Evolutionary conservation across 2,329 filamentous ascomycete genomes (phyloP).

Genomic region (Aspergillus fischeri): DNA sequence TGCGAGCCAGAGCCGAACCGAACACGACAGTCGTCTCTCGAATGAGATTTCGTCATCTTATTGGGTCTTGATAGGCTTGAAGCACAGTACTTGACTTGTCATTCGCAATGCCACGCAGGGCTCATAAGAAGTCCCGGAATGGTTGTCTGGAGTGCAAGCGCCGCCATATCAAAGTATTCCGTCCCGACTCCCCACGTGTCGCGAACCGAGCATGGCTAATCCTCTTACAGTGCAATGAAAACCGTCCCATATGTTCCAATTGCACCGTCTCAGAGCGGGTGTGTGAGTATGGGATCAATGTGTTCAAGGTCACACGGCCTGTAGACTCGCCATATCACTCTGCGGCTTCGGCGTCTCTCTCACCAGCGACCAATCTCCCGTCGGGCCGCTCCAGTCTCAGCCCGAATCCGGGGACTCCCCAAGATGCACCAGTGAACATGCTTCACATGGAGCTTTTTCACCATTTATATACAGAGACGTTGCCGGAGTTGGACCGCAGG

Average conservation of each 20-base stretch:
- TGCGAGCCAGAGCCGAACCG: not conserved
- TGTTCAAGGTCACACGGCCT: not conserved
- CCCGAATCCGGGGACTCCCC: not conserved
- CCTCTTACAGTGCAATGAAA: slow-evolving; percentile 29
- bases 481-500: not conserved
- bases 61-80: not conserved
- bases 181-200: not conserved
- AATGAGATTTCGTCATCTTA: not conserved
- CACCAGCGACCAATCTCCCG: not conserved
- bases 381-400: not conserved
- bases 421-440: slow-evolving; percentile 23
- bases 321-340: not conserved
- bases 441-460: slow-evolving; percentile 28
- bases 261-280: slow-evolving; percentile 22
- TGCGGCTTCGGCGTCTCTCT: not conserved
- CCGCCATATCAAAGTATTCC: slow-evolving; percentile 35
- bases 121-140: slow-evolving; percentile 37
- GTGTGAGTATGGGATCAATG: slow-evolving; percentile 13
- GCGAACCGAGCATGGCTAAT: not conserved
- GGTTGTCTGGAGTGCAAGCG: slow-evolving; percentile 37
- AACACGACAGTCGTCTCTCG: not conserved
- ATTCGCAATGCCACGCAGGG: slow-evolving; percentile 16
- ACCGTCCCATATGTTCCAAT: slow-evolving; percentile 29
- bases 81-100: not conserved
- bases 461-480: slow-evolving; percentile 18